Evolutionary conservation across 2,329 filamentous ascomycete species (phyloP), one percentile per base, ranked within the genome.

Genomic region (Hymenotorrendiella dingleyae): DNA sequence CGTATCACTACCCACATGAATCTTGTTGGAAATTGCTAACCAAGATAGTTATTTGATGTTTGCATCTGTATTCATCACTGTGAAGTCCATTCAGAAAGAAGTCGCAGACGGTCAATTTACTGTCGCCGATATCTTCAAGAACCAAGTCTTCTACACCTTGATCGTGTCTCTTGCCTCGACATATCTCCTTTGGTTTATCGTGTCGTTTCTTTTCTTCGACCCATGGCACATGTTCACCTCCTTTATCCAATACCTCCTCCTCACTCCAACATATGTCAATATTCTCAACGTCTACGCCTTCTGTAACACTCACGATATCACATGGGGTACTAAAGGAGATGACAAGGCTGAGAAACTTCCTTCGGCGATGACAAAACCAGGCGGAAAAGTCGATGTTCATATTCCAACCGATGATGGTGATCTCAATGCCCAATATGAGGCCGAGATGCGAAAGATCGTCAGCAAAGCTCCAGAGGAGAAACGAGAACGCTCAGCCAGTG

Each of bases 141-240:
- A 98, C 64, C 73, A 80, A 50, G 79, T 94, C 45, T 97, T 98
- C 69, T 89, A 93, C 65, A 94, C 88, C 24, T 76, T 98, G 50
- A 93, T 98, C 55, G 80, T 98, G 39, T 96, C 90, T 1, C 78
- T 97, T 58, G 77, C 86, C 57, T 93, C 89, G 9, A 98, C 93
- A 0, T 98, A 93, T 62, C 75, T 94, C 49, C 82, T 98, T 58
- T 98, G 90, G 84, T 76, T 97, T 46, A 68, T 98, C 38, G 85
- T 88, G 0, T 95, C 89, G 7, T 73, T 98, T 53, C 72, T 98
- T 54, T 97, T 97, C 81, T 81, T 97, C 65, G 93, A 98, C 63
- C 93, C 93, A 4, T 98, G 93, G 91, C 93, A 98, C 69, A 97
- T 98, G 89, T 76, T 95, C 64, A 97, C 93, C n/a, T 82, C 84